Percentiles rank a stretch among this genome's conserved stretches.
Conservation (phyloP, 306 rosid genomes). For the Rubus parviflorus region DNA sequence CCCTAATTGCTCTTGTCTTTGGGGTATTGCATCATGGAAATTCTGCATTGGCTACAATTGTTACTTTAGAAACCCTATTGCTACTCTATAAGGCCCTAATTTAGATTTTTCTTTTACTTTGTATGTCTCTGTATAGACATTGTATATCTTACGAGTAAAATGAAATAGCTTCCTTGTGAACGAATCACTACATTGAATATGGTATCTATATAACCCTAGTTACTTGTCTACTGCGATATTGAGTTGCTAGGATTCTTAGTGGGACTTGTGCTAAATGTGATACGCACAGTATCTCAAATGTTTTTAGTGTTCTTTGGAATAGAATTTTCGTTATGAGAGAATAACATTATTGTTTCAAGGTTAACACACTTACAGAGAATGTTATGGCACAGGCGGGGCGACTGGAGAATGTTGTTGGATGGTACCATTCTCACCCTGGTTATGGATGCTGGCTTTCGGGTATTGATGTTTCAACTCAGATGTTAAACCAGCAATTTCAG, state of each 20-base stretch:
- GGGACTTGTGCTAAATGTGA: not conserved
- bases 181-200: not conserved
- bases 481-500: slow-evolving; percentile 89
- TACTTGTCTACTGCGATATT: not conserved
- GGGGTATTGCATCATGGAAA: no score
- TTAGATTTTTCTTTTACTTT: not conserved
- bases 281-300: not conserved
- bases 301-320: not conserved
- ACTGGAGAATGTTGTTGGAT: slow-evolving; percentile 91
- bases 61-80: slow-evolving; percentile 5
- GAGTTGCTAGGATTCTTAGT: slow-evolving; percentile 4
- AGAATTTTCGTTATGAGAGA: not conserved
- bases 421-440: slow-evolving; percentile 99
- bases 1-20: slow-evolving; percentile 5
- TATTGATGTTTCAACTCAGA: slow-evolving; percentile 93
- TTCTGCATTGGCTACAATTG: no score
- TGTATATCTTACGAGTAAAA: not conserved
- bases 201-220: not conserved
- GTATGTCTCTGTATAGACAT: not conserved
- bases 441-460: slow-evolving; percentile 99
- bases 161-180: not conserved
- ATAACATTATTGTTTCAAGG: not conserved
- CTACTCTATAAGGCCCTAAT: not conserved
- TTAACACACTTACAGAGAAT: slow-evolving; percentile 3
- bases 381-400: slow-evolving; percentile 67